Evolutionary conservation across 768 basidiomycete genomes (phyloP).

Genomic region (Polyporus arcularius): DNA sequence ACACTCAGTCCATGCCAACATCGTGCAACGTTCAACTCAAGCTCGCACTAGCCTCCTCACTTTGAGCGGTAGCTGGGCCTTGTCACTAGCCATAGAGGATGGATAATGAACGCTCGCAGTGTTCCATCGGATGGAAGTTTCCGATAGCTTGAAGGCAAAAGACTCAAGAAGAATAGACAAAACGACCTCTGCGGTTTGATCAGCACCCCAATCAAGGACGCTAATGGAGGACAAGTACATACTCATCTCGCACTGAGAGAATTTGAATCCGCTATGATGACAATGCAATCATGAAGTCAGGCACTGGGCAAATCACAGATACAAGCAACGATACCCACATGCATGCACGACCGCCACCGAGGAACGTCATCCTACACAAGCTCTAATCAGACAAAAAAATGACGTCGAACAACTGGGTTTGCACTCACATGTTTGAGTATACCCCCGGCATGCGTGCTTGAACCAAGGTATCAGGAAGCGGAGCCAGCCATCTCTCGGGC

Average conservation of each 20-base stretch:
- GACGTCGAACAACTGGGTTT: not conserved
- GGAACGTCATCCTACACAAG: conserved; percentile 42
- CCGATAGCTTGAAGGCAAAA: conserved; percentile 11
- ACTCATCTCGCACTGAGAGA: conserved; percentile 25
- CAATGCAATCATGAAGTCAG: not conserved
- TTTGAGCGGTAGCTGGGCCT: too few species aligned
- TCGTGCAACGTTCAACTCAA: too few species aligned
- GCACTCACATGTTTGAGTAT: conserved; percentile 15
- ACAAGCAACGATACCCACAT: conserved; percentile 36
- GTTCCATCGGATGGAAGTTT: conserved; percentile 16
- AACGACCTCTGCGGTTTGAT: conserved; percentile 10
- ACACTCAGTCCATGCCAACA: too few species aligned
- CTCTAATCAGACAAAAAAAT: too few species aligned
- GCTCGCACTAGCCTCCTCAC: too few species aligned
- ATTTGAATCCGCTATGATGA: conserved; percentile 20
- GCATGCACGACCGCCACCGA: conserved; percentile 45
- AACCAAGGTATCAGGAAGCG: conserved; percentile 10
- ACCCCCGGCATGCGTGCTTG: conserved; percentile 18
- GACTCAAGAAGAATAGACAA: conserved; percentile 8
- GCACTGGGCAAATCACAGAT: not conserved
- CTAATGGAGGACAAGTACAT: not conserved
- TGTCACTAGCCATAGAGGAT: not conserved
- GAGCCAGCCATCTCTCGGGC: conserved; percentile 25
- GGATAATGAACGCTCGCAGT: conserved; percentile 13
- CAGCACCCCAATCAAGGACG: not conserved